Percentiles rank a stretch among this genome's conserved stretches.
Evolutionary conservation across 352 stramenopile species (phyloP).

Genomic region (Globisporangium parvum): DNA sequence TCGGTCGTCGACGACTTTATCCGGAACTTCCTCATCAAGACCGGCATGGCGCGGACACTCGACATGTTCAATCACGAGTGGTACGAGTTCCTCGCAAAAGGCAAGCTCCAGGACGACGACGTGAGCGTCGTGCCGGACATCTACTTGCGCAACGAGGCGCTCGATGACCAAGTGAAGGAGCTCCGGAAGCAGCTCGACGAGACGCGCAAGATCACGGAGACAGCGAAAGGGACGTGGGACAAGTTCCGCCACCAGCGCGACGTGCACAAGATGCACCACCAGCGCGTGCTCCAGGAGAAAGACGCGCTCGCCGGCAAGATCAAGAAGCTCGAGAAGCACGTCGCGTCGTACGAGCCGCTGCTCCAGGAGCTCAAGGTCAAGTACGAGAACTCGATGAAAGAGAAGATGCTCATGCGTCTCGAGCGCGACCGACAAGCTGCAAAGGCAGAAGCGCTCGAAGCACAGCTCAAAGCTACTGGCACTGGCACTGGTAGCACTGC

Average conservation of each 20-base stretch:
- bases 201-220: slow-evolving; percentile 84
- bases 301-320: slow-evolving; percentile 89
- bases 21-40: slow-evolving; percentile 94
- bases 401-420: slow-evolving; percentile 96
- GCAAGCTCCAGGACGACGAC: slow-evolving; percentile 87
- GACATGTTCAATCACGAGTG: slow-evolving; percentile 95
- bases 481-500: slow-evolving; percentile 5
- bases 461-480: slow-evolving; percentile 60
- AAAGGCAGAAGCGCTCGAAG: slow-evolving; percentile 84
- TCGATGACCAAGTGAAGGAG: slow-evolving; percentile 88
- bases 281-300: slow-evolving; percentile 94
- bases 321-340: slow-evolving; percentile 89
- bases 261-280: slow-evolving; percentile 95
- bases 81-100: slow-evolving; percentile 92
- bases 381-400: slow-evolving; percentile 94
- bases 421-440: slow-evolving; percentile 90
- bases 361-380: slow-evolving; percentile 91
- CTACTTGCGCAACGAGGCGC: slow-evolving; percentile 90
- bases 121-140: slow-evolving; percentile 91
- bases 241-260: slow-evolving; percentile 94
- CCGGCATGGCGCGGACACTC: slow-evolving; percentile 85
- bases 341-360: slow-evolving; percentile 89
- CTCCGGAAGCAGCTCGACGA: slow-evolving; percentile 84
- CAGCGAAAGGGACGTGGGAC: slow-evolving; percentile 92
- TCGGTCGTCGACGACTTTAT: slow-evolving; percentile 93